Evolutionary conservation across 257 asterid species (phyloP), one percentile per base, ranked within the genome.

Genomic region (Forsythia suspensa): DNA sequence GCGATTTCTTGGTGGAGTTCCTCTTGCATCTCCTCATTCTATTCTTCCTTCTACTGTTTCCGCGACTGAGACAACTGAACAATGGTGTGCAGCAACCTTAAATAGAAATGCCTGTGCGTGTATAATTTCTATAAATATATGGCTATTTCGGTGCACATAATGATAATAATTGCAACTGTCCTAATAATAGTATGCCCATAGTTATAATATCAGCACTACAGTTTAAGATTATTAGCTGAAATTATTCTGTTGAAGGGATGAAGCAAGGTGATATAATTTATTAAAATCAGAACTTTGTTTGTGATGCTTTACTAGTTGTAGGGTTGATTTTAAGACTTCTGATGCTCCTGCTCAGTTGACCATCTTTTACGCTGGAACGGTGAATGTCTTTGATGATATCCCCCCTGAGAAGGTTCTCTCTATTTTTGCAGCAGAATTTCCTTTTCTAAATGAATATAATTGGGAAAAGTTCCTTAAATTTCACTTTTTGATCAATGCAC

Each of bases 291-390:
- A 67, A 11, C 24, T 11, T 51, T 55, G 37, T 78, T 80, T 18
- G 70, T 52, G 29, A 75, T 39, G 76, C 40, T 75, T 72, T 69
- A 18, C 78, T 55, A 65, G 72, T 41, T 52, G 43, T 73, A 92
- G 93, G 93, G 80, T 74, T 79, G 79, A 44, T 82, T 81, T 85
- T 44, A 89, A 85, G 82, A 75, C 88, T 43, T 68, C 89, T 7
- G 78, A 55, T 44, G 79, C 21, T 79, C 82, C 92, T 82, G 75
- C 94, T 76, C 96, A 89, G 72, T 67, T 94, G 87, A 94, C 97
- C 84, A 94, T 94, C 41, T 92, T 92, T 84, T 92, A 91, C 61
- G 94, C 85, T 43, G 98, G 98, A 61, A 81, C 86, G 0, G 95
- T 92, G 78, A 83, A 82, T 70, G 97, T 94, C 76, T 94, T 86